phyloP scores from a whole-genome alignment of 345 rosid genomes.

The Aquilaria yunnanensis region DNA sequence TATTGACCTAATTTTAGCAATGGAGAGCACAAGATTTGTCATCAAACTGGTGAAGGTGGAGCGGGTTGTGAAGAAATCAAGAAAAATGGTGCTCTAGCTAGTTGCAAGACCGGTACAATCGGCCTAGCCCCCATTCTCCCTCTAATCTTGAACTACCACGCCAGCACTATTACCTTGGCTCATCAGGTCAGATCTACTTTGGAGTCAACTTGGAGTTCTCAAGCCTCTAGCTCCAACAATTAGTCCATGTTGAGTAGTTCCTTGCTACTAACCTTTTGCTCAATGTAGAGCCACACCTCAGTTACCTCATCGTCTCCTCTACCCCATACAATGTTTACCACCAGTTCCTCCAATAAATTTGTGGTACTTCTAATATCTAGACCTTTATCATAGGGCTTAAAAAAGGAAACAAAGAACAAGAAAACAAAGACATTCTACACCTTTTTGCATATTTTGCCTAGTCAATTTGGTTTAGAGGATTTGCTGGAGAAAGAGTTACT shows the following conservation, averaged over 20 bases:
- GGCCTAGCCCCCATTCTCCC: constrained; percentile 68
- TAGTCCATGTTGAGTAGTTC: constrained; percentile 95
- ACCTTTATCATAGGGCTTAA: constrained; percentile 33
- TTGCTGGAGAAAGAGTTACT: constrained; percentile 56
- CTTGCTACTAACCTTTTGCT: constrained; percentile 78
- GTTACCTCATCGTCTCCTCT: constrained; percentile 69
- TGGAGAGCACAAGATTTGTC: constrained; percentile 58
- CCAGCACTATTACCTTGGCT: constrained; percentile 73
- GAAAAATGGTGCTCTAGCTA: constrained; percentile 45
- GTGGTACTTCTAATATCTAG: constrained; percentile 47
- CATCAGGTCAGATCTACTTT: constrained; percentile 81
- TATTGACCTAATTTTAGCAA: constrained; percentile 5
- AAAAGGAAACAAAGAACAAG: constrained; percentile 9
- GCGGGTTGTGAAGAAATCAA: constrained; percentile 53
- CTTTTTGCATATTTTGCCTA: constrained; percentile 50
- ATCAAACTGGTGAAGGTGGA: constrained; percentile 59
- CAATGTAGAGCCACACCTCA: constrained; percentile 51
- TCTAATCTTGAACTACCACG: constrained; percentile 73
- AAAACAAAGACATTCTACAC: constrained; percentile 23
- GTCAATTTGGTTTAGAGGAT: constrained; percentile 80
- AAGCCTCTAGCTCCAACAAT: constrained; percentile 81
- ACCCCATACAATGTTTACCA: constrained; percentile 99
- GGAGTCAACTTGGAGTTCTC: constrained; percentile 90
- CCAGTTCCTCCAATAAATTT: constrained; percentile 85
- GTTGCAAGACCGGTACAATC: constrained; percentile 62